Percentiles rank a stretch among this genome's conserved stretches.
These are phyloP conservation scores for Hypholoma fasciculare DNA, from an alignment of 768 basidiomycete genomes.

Conservation along the genomic window DNA sequence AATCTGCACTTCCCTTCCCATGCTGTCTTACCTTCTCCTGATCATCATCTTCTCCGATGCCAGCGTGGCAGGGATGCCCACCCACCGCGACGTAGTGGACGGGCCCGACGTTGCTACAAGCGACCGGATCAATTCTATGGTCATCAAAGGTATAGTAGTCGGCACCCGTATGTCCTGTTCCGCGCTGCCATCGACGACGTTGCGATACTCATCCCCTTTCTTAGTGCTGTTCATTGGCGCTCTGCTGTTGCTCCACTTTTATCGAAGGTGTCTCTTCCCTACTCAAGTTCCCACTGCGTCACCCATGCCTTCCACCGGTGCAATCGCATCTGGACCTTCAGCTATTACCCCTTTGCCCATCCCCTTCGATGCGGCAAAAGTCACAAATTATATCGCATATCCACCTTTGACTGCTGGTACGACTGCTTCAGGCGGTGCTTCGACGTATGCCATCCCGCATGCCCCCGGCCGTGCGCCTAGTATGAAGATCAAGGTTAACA, in stretches of 20 bases:
- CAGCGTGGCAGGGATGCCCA: neutral
- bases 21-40: neutral
- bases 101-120: neutral
- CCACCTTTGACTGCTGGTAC: neutral
- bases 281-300: neutral
- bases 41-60: neutral
- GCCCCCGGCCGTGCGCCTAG: no score
- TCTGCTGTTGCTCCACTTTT: slow-evolving; percentile 8
- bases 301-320: no score
- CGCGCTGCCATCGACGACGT: neutral
- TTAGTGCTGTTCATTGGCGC: slow-evolving; percentile 2
- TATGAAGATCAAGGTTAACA: no score
- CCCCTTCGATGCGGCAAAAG: neutral
- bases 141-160: slow-evolving; percentile 8
- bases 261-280: neutral
- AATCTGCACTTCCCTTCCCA: neutral
- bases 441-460: no score
- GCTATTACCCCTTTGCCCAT: neutral
- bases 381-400: neutral
- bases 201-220: neutral
- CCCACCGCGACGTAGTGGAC: neutral
- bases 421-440: neutral
- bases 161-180: slow-evolving; percentile 8
- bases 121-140: neutral
- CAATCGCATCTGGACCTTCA: neutral